Evolutionary conservation across 2,329 filamentous ascomycete species (phyloP).

Genomic region (Stemphylium lycopersici): DNA sequence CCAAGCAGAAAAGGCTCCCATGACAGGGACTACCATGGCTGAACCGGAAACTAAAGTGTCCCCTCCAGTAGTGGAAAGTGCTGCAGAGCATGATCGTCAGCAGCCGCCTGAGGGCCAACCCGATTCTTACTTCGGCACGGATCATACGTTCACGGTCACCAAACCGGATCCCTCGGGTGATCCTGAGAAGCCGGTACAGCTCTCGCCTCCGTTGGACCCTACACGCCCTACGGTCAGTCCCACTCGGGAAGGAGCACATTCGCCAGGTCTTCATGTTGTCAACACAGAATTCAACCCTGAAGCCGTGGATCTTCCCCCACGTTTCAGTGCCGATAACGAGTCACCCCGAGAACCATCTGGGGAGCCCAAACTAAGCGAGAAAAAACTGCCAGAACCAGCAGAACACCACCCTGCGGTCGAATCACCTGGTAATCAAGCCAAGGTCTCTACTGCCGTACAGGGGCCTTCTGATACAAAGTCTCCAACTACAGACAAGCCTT

Average conservation of each 20-base stretch:
- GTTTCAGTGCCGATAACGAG: conserved; percentile 33
- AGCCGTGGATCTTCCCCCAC: conserved; percentile 47
- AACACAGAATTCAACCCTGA: conserved; percentile 49
- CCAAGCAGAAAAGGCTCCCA: conserved; percentile 12
- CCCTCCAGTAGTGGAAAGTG: conserved; percentile 21
- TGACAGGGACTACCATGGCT: conserved; percentile 18
- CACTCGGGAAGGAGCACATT: conserved; percentile 29
- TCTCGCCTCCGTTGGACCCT: conserved; percentile 25
- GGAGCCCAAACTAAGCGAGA: conserved; percentile 12
- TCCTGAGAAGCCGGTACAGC: conserved; percentile 16
- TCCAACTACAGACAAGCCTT: conserved; percentile 45
- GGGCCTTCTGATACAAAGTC: conserved; percentile 25
- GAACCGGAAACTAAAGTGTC: conserved; percentile 11
- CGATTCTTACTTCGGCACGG: conserved; percentile 38
- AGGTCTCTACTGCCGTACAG: conserved; percentile 17
- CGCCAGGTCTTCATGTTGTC: conserved; percentile 51
- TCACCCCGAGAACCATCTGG: conserved; percentile 17
- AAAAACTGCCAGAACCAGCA: conserved; percentile 10
- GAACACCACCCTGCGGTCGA: conserved; percentile 1
- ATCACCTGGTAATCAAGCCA: conserved; percentile 15
- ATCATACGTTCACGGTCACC: conserved; percentile 28
- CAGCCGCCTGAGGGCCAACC: conserved; percentile 26
- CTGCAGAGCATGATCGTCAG: conserved; percentile 23
- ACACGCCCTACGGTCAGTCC: conserved; percentile 24
- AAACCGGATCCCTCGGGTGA: conserved; percentile 32